Percentiles rank a stretch among this genome's conserved stretches.
Conservation (phyloP, 2,329 filamentous ascomycete genomes). For the Escovopsis sp. region DNA sequence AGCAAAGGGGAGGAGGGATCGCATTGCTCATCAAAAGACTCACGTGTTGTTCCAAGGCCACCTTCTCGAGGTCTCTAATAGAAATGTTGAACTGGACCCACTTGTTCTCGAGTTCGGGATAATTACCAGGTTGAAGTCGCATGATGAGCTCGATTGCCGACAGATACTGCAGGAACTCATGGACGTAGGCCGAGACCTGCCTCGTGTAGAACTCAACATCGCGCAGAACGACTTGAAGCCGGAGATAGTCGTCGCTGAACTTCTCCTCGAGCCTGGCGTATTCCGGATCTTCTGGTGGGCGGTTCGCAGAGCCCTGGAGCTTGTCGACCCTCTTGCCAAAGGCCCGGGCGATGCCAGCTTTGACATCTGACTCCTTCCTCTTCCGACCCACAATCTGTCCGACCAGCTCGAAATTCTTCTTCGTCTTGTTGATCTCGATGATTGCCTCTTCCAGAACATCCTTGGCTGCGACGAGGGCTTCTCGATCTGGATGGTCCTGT, state of each 20-base stretch:
- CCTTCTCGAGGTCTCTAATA: constrained; percentile 70
- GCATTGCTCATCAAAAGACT: constrained; percentile 21
- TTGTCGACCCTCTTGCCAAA: constrained; percentile 85
- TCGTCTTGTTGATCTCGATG: constrained; percentile 84
- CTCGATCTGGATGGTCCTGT: constrained; percentile 67
- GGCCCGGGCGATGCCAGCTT: constrained; percentile 70
- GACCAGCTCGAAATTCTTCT: constrained; percentile 86
- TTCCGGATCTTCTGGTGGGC: constrained; percentile 59
- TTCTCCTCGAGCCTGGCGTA: constrained; percentile 72
- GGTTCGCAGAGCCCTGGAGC: constrained; percentile 41
- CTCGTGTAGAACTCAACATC: constrained; percentile 88
- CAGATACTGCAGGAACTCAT: constrained; percentile 66
- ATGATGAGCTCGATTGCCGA: constrained; percentile 73
- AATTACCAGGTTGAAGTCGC: constrained; percentile 51
- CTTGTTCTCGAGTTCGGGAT: constrained; percentile 80
- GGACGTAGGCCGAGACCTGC: constrained; percentile 65
- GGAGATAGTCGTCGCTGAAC: constrained; percentile 84
- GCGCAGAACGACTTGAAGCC: constrained; percentile 78
- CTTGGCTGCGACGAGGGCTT: constrained; percentile 40
- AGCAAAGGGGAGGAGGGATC: background rate
- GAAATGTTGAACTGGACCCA: constrained; percentile 85
- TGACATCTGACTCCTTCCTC: constrained; percentile 76
- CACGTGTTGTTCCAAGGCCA: constrained; percentile 74
- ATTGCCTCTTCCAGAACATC: constrained; percentile 48
- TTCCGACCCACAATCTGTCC: constrained; percentile 77